A percentile compares a stretch with the other conserved stretches of the same genome.
These are phyloP conservation scores for Aspergillus floridensis DNA, from an alignment of 2,329 filamentous ascomycete species.

Conservation along the genomic window DNA sequence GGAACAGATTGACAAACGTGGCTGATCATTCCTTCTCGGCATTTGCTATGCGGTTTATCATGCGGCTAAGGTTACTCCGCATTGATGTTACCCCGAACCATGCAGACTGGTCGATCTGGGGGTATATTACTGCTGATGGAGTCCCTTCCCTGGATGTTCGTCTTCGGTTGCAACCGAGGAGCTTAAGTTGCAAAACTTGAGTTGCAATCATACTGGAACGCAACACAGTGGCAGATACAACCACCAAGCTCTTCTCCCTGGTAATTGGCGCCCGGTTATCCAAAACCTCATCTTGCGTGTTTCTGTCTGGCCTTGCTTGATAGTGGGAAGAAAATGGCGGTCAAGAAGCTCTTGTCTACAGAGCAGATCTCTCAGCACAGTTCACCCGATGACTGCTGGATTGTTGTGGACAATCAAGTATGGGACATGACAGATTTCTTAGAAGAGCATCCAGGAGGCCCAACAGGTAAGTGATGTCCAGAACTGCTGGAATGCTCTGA, in stretches of 20 bases:
- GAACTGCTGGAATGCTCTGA: not conserved
- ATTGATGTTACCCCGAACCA: slow-evolving; percentile 6
- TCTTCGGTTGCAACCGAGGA: too few species aligned
- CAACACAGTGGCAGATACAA: too few species aligned
- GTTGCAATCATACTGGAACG: too few species aligned
- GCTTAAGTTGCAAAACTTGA: too few species aligned
- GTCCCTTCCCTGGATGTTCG: not conserved
- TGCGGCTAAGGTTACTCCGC: slow-evolving; percentile 1
- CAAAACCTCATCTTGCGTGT: not conserved
- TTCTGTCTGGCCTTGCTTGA: too few species aligned
- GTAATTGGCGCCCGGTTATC: too few species aligned
- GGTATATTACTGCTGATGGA: not conserved
- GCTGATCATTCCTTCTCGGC: not conserved
- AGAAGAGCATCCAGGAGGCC: slow-evolving; percentile 61
- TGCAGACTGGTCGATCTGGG: not conserved
- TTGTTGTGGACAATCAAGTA: slow-evolving; percentile 65
- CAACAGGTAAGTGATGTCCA: slow-evolving; percentile 44
- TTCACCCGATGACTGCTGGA: slow-evolving; percentile 57
- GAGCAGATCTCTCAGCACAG: slow-evolving; percentile 52
- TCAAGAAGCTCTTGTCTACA: slow-evolving; percentile 37
- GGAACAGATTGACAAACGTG: not conserved
- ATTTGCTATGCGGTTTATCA: not conserved
- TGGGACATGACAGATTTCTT: slow-evolving; percentile 68
- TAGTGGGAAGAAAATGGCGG: slow-evolving; percentile 18
- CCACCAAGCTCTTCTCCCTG: too few species aligned